These are phyloP conservation scores for Vitis rupestris DNA, from an alignment of 164 flowering plant species.

Conservation along the genomic window DNA sequence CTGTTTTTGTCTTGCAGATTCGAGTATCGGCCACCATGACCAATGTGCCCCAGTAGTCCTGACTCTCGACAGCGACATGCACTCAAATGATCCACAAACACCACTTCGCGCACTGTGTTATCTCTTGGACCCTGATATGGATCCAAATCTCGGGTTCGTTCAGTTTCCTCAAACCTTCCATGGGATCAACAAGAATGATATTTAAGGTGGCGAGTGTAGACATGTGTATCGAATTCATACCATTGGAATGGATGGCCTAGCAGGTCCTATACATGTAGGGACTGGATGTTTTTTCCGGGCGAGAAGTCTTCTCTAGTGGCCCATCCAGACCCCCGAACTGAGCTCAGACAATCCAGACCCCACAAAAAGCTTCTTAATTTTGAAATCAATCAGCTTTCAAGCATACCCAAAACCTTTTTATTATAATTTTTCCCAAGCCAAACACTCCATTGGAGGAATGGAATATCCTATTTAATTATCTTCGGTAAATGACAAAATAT, in stretches of 20 bases:
- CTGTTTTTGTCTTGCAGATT: conserved; percentile 29
- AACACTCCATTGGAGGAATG: too few relatives aligned
- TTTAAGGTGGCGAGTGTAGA: conserved; percentile 34
- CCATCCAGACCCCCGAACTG: conserved; percentile 31
- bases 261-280: conserved; percentile 54
- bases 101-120: conserved; percentile 55
- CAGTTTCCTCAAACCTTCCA: conserved; percentile 62
- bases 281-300: conserved; percentile 54
- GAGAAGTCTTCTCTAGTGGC: conserved; percentile 48
- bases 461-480: too few relatives aligned
- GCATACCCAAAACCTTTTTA: too few relatives aligned
- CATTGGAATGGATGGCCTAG: conserved; percentile 55
- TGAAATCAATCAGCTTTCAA: too few relatives aligned
- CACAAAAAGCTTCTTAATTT: too few relatives aligned
- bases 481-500: too few relatives aligned
- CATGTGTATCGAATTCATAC: conserved; percentile 37
- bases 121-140: conserved; percentile 29
- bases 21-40: conserved; percentile 65
- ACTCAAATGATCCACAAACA: conserved; percentile 60
- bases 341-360: conserved; percentile 30
- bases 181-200: conserved; percentile 50
- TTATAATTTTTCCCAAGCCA: too few relatives aligned
- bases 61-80: conserved; percentile 66
- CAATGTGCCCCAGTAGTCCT: conserved; percentile 60
- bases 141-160: conserved; percentile 37